Evolutionary conservation across 2,329 filamentous ascomycete genomes (phyloP).

Genomic region (Claviceps cyperi): DNA sequence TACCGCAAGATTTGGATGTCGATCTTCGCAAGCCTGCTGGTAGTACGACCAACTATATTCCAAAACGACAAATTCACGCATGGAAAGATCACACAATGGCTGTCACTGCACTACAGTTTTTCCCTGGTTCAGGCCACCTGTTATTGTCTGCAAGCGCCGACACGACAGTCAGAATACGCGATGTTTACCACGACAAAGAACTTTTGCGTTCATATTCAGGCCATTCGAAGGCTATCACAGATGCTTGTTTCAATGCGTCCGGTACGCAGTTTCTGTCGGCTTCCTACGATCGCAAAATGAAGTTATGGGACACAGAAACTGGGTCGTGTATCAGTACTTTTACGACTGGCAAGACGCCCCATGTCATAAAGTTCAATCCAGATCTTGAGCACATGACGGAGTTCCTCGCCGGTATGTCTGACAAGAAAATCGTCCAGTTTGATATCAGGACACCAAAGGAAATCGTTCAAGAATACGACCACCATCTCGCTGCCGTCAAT

Average conservation of each 20-base stretch:
- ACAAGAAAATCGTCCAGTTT: conserved; percentile 98
- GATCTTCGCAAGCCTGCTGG: conserved; percentile 70
- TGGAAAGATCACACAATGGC: conserved; percentile 78
- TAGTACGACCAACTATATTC: conserved; percentile 77
- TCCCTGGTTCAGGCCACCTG: conserved; percentile 76
- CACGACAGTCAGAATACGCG: conserved; percentile 83
- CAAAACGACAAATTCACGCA: conserved; percentile 83
- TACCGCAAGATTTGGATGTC: conserved; percentile 79
- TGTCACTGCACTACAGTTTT: conserved; percentile 79
- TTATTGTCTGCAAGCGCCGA: conserved; percentile 84
- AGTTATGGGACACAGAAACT: conserved; percentile 96
- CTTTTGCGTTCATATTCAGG: conserved; percentile 83
- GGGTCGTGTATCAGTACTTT: conserved; percentile 79
- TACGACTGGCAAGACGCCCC: conserved; percentile 86
- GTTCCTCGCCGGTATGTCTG: conserved; percentile 91
- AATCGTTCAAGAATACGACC: conserved; percentile 92
- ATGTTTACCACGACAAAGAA: conserved; percentile 80
- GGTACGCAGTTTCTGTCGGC: conserved; percentile 81
- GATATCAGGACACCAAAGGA: conserved; percentile 66
- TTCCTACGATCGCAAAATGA: conserved; percentile 90
- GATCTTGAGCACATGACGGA: conserved; percentile 63
- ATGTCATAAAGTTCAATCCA: conserved; percentile 89
- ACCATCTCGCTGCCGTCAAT: conserved; percentile 95
- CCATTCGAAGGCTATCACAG: conserved; percentile 79
- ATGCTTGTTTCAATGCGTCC: conserved; percentile 70